Evolutionary conservation across 2,329 filamentous ascomycete genomes (phyloP), one percentile per base, ranked within the genome.

Genomic region (Neonectria ditissima): DNA sequence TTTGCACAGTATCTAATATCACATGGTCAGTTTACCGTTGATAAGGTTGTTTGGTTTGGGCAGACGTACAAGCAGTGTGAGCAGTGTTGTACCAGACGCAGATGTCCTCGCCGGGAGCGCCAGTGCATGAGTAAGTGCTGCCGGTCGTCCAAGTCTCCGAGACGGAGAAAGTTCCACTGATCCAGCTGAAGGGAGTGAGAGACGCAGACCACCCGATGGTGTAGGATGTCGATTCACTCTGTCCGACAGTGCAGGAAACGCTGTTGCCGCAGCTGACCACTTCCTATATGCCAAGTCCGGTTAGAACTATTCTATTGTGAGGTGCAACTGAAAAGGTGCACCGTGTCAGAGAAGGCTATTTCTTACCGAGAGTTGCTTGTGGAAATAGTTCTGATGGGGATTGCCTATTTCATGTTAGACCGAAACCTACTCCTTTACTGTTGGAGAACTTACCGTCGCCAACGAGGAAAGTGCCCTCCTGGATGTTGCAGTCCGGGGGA

Each of bases 51-150:
- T 32, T n/a, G n/a, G n/a, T 13, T 32, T 32, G 37, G 22, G 32
- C 11, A 37, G 10, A 37, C 58, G 55, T 30, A 55, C 58, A 61
- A 37, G 58, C 58, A 41, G 58, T 61, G 22, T 61, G 58, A 18
- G 58, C 58, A 3, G 58, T 61, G 16, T 61, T 61, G n/a, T 55
- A 61, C 58, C 58, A 61, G n/a, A 61, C 47, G 37, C 58, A 61
- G 16, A 48, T 30, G 2, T 51, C 48, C 8, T 61, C 58, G 18
- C 58, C 58, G 22, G 13, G 2, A 24, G 8, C 52, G 10, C n/a
- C 58, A 48, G 32, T 55, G 44, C 58, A 61, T 4, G 43, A 51
- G 26, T 61, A 61, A 2, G 52, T 48, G 14, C 41, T 55, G 24
- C 58, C 52, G 13, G 58, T 55, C 0, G 51, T 32, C 58, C 58